A percentile compares a stretch with the other conserved stretches of the same genome.
Evolutionary conservation across 163 green algal genomes (phyloP).

Genomic region (Chloroidium sp.): DNA sequence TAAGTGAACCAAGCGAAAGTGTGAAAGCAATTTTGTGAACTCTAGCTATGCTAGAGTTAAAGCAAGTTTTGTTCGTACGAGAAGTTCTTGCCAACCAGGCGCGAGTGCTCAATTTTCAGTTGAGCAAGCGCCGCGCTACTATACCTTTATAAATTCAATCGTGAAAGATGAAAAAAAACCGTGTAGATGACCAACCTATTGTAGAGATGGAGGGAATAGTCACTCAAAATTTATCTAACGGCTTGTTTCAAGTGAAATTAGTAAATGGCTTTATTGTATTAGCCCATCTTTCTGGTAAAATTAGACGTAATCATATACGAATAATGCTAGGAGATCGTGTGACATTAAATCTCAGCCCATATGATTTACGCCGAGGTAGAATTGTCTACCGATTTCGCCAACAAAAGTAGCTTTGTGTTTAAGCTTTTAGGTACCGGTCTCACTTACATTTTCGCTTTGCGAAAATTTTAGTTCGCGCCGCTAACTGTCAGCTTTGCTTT

Average conservation of each 20-base stretch:
- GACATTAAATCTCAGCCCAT: constrained; percentile 28
- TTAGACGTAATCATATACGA: constrained; percentile 29
- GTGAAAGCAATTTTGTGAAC: too few relatives aligned
- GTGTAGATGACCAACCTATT: constrained; percentile 17
- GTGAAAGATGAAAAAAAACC: constrained; percentile 7
- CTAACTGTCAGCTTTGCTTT: too few relatives aligned
- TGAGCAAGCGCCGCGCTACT: too few relatives aligned
- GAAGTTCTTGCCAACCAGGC: too few relatives aligned
- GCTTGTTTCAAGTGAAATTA: constrained; percentile 34
- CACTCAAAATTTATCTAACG: constrained; percentile 41
- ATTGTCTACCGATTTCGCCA: constrained; percentile 31
- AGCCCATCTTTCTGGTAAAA: constrained; percentile 34
- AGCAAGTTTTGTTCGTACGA: too few relatives aligned
- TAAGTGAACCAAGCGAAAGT: too few relatives aligned
- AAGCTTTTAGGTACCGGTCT: too few relatives aligned
- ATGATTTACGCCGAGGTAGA: constrained; percentile 30
- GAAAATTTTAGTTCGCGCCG: too few relatives aligned
- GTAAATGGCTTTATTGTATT: constrained; percentile 33
- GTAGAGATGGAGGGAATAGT: constrained; percentile 41
- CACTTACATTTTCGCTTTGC: too few relatives aligned
- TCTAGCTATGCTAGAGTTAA: too few relatives aligned
- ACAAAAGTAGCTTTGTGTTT: not conserved
- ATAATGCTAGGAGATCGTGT: constrained; percentile 35
- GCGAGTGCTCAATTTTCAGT: constrained; percentile 1
- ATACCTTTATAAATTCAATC: too few relatives aligned